Evolutionary conservation across 2,329 filamentous ascomycete species (phyloP).

Genomic region (Sclerotinia glacialis): DNA sequence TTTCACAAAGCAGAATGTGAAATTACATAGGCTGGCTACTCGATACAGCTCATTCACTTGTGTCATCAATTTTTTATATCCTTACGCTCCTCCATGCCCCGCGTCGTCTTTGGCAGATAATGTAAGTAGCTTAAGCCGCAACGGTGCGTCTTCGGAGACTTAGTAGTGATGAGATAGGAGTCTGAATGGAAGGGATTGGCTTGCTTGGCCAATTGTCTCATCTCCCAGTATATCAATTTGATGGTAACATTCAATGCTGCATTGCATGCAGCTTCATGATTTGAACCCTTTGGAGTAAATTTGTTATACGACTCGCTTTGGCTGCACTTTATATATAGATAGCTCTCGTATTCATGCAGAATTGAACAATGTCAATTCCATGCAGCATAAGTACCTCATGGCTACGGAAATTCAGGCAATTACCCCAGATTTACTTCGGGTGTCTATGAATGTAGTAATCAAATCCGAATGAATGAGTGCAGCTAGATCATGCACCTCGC

Average conservation of each 20-base stretch:
- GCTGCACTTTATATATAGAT: neutral
- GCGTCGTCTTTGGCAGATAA: neutral
- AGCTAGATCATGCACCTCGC: conserved; percentile 7
- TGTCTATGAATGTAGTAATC: neutral
- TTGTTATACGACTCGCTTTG: conserved; percentile 3
- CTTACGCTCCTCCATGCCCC: neutral
- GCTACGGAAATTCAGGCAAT: neutral
- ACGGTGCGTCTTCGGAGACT: conserved; percentile 12
- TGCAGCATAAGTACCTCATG: neutral
- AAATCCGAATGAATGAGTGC: neutral
- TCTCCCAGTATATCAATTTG: neutral
- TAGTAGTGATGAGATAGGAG: neutral
- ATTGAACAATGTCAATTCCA: neutral
- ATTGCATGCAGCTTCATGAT: neutral
- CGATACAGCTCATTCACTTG: neutral
- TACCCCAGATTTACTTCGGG: conserved; percentile 2
- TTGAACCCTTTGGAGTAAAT: neutral
- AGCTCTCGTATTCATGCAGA: neutral
- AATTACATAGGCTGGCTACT: neutral
- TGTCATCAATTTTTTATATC: neutral
- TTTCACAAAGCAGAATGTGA: neutral
- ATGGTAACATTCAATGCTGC: neutral
- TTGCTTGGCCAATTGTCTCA: neutral
- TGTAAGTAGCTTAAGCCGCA: conserved; percentile 4
- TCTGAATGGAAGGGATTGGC: neutral